Base-by-base conservation (phyloP, 225 moss, liverwort and hornwort species). In the Sphagnum tenellum region DNA sequence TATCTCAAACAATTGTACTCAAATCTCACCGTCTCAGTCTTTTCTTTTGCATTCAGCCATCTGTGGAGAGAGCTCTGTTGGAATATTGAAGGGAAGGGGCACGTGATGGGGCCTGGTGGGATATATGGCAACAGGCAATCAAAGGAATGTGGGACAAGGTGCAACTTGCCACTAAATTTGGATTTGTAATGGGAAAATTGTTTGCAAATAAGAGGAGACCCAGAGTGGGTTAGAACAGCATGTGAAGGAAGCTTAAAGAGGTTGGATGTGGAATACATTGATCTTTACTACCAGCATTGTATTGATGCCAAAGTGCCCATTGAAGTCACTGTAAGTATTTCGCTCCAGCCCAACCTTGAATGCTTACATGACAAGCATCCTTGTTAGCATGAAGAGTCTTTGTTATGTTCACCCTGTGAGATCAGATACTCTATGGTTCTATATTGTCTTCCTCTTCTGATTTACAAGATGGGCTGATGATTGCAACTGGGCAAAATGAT, bases 131-230 rank as follows among this genome's bases (percentile, higher is more conserved):
- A 59, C 68, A 70, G 75, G 77, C 77, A 52, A 61, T 77, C 48
- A 73, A 73, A 52, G 73, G 73, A 4, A 77, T 77, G 52, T 65
- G 73, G 5, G 66, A 73, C 2, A 77, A 77, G 77, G 73, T 77
- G 9, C 71, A 78, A 55, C 7, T 78, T 3, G 78, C 78, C 5
- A 78, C 67, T 14, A 78, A 78, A 54, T 78, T 78, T 55, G 70
- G 61, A 59, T 60, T 47, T 54, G 4, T 0, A 7, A 0, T 61
- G 8, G 64, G 10, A 71, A 44, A 11, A 68, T 0, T 45, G 45
- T 0, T 0, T 50, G 0, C 0, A 3, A 3, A 49, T 76, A 54
- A 54, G 76, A 14, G 70, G 78, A 9, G 78, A 78, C 63, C 74
- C 70, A 8, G 78, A 70, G 52, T 74, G 71, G 46, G 78, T 78